Conservation (phyloP, 2,329 filamentous ascomycete genomes). For the Colletotrichum paranaense region DNA sequence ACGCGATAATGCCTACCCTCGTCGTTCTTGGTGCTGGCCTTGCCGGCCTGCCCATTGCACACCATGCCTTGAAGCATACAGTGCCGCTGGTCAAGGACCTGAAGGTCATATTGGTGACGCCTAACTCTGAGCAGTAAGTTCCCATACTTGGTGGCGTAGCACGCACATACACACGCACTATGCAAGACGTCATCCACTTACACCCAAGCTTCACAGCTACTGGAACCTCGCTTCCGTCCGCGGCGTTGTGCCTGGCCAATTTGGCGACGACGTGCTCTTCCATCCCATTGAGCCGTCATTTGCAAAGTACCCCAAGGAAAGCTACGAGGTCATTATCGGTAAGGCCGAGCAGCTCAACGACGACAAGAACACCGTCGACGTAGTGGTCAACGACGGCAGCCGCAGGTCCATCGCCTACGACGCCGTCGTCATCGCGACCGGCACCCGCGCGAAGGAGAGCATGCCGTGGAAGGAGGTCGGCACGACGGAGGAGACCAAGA, state of each 20-base stretch:
- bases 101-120: constrained; percentile 64
- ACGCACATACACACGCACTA: too few species aligned
- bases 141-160: too few species aligned
- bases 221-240: constrained; percentile 69
- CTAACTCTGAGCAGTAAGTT: constrained; percentile 51
- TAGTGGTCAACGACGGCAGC: constrained; percentile 44
- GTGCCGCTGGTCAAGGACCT: constrained; percentile 52
- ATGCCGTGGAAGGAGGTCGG: constrained; percentile 63
- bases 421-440: constrained; percentile 66
- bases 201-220: constrained; percentile 55
- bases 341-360: constrained; percentile 50
- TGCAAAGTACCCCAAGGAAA: constrained; percentile 54
- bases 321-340: constrained; percentile 63
- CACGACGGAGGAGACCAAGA: constrained; percentile 54
- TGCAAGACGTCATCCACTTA: not conserved
- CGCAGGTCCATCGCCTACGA: constrained; percentile 56
- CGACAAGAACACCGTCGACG: constrained; percentile 49
- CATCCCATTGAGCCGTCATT: constrained; percentile 58
- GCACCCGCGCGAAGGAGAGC: constrained; percentile 53
- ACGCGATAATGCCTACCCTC: constrained; percentile 59
- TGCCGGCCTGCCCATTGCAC: constrained; percentile 61
- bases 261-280: constrained; percentile 60
- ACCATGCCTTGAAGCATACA: constrained; percentile 63
- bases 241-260: constrained; percentile 60
- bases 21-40: constrained; percentile 65